A percentile compares a stretch with the other conserved stretches of the same genome.
Conservation (phyloP, 2,329 filamentous ascomycete species). For the Ophiognomonia clavigignenti-juglandacearum region DNA sequence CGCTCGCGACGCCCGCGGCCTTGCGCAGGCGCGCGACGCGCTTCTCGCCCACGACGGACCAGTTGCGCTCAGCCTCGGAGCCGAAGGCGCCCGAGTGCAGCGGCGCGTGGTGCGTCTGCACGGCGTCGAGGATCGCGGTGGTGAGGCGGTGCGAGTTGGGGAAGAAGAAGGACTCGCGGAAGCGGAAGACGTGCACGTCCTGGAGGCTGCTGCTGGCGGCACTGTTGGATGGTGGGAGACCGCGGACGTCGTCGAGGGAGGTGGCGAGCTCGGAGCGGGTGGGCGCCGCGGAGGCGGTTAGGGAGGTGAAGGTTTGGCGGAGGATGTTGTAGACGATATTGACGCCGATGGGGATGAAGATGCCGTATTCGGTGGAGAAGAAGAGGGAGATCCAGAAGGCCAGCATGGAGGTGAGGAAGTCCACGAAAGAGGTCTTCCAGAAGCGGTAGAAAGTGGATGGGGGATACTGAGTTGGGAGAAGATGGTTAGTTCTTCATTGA, state of each 20-base stretch:
- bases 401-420: constrained; percentile 60
- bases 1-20: constrained; percentile 28
- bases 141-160: constrained; percentile 54
- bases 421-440: constrained; percentile 59
- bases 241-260: constrained; percentile 21
- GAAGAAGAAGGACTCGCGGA: constrained; percentile 56
- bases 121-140: constrained; percentile 40
- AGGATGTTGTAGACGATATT: constrained; percentile 58
- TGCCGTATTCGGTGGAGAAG: constrained; percentile 54
- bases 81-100: constrained; percentile 29
- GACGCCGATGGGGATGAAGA: constrained; percentile 56
- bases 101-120: constrained; percentile 41
- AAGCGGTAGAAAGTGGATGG: constrained; percentile 57
- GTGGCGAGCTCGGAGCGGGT: constrained; percentile 24
- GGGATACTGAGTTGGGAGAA: constrained; percentile 31
- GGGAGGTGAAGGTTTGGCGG: constrained; percentile 49
- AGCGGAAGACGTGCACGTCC: constrained; percentile 52
- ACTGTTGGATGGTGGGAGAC: constrained; percentile 28
- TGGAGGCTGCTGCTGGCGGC: constrained; percentile 18
- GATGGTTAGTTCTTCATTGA: background rate
- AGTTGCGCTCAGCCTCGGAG: constrained; percentile 37
- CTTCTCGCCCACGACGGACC: constrained; percentile 48
- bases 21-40: constrained; percentile 41
- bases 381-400: constrained; percentile 62
- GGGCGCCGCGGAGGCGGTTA: constrained; percentile 25